Evolutionary conservation across 1,284 basidiomycete genomes (phyloP).

Genomic region (Leucoagaricus sp.): DNA sequence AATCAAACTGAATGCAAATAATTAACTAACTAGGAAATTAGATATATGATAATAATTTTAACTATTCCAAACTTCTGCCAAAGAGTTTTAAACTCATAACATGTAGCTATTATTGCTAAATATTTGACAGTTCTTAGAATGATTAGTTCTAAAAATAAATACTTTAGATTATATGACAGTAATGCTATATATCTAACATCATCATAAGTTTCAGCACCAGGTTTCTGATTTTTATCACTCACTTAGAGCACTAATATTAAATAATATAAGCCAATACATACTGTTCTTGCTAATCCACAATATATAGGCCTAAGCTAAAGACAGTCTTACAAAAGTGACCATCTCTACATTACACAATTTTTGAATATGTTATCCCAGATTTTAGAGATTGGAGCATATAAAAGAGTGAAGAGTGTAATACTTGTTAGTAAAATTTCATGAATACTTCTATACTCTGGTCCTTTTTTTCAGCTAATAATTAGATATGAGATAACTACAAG

Average conservation of each 20-base stretch:
- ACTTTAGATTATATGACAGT: no score
- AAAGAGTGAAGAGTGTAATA: slow-evolving; percentile 29
- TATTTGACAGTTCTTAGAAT: no score
- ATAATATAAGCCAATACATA: slow-evolving; percentile 24
- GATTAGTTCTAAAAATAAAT: no score
- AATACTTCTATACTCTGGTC: neutral
- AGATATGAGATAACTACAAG: no score
- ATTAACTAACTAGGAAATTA: neutral
- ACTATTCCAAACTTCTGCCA: neutral
- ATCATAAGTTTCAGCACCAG: no score
- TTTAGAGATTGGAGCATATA: slow-evolving; percentile 24
- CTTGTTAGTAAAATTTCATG: slow-evolving; percentile 25
- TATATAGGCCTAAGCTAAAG: slow-evolving; percentile 26
- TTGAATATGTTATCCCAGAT: slow-evolving; percentile 23
- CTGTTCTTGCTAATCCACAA: slow-evolving; percentile 34
- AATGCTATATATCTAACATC: no score
- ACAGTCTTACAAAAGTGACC: slow-evolving; percentile 25
- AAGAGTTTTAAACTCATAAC: no score
- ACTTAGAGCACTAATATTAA: slow-evolving; percentile 27
- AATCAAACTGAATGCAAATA: no score
- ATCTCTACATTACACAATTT: slow-evolving; percentile 24
- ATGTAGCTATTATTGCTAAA: no score
- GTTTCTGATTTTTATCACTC: no score
- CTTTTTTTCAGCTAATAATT: neutral
- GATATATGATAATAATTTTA: neutral